Percentiles rank a stretch among this genome's conserved stretches.
Evolutionary conservation across 2,329 filamentous ascomycete species (phyloP).

Genomic region (Aspergillus awamori): DNA sequence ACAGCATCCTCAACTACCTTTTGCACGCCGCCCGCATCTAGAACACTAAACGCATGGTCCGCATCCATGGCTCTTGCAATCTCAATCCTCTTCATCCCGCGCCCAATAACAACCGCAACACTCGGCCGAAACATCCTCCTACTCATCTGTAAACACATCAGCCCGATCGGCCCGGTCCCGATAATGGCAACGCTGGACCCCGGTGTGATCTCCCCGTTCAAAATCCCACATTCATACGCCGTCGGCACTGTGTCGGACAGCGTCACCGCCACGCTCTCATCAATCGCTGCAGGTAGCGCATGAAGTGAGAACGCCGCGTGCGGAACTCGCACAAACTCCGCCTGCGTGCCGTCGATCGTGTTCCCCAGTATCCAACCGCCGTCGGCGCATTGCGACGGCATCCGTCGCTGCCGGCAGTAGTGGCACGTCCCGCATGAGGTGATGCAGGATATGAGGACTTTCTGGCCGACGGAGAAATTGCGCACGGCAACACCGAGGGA

Average conservation of each 20-base stretch:
- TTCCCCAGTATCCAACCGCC: conserved; percentile 62
- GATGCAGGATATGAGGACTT: conserved; percentile 58
- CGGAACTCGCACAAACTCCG: conserved; percentile 58
- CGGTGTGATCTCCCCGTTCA: conserved; percentile 56
- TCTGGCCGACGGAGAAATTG: conserved; percentile 53
- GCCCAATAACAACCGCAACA: conserved; percentile 56
- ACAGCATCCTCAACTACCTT: conserved; percentile 37
- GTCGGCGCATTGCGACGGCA: conserved; percentile 57
- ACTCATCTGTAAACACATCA: conserved; percentile 57
- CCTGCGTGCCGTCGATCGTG: conserved; percentile 57
- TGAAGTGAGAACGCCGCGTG: conserved; percentile 53
- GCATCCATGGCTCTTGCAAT: conserved; percentile 55
- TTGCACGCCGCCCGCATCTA: conserved; percentile 36
- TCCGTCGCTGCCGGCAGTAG: conserved; percentile 53
- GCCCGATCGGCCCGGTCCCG: conserved; percentile 59
- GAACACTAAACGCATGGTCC: conserved; percentile 46
- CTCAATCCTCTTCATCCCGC: conserved; percentile 52
- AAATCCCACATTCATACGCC: conserved; percentile 58
- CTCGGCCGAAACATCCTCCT: conserved; percentile 57
- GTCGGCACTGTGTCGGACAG: conserved; percentile 62
- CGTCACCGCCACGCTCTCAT: conserved; percentile 44
- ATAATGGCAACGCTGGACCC: conserved; percentile 58
- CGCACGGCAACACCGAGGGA: conserved; percentile 50
- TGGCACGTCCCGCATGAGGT: conserved; percentile 55
- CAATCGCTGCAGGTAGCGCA: conserved; percentile 26